Conservation (phyloP, 2,329 filamentous ascomycete species). For the Cladosporium velox region DNA sequence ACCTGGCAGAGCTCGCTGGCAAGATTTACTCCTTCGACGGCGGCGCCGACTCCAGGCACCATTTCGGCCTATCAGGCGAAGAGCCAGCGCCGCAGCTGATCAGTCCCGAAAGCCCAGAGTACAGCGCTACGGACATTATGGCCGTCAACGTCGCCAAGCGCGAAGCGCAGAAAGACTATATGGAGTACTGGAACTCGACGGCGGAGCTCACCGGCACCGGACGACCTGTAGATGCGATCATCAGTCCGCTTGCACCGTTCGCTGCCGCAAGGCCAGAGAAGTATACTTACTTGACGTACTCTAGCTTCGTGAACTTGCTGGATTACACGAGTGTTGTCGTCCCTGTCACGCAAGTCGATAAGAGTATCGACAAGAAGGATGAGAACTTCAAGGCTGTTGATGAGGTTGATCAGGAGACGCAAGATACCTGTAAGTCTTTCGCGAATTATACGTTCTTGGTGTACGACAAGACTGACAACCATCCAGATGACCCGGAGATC, state of each 20-base stretch:
- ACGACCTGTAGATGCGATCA: conserved; percentile 55
- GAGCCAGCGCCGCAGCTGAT: conserved; percentile 48
- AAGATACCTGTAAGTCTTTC: conserved; percentile 44
- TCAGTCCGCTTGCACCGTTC: conserved; percentile 54
- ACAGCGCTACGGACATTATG: conserved; percentile 48
- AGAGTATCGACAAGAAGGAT: conserved; percentile 49
- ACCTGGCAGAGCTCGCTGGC: conserved; percentile 39
- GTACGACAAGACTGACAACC: conserved; percentile 21
- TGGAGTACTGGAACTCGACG: conserved; percentile 66
- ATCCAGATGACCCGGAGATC: conserved; percentile 40
- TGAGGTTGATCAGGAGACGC: conserved; percentile 44
- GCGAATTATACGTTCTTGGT: background rate
- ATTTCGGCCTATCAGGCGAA: conserved; percentile 59
- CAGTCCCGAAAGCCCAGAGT: conserved; percentile 40
- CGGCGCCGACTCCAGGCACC: conserved; percentile 52
- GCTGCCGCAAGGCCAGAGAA: conserved; percentile 51
- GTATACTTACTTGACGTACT: conserved; percentile 52
- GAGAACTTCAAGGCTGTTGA: conserved; percentile 39
- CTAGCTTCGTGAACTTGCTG: conserved; percentile 53
- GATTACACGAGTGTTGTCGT: conserved; percentile 59
- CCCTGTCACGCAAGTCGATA: conserved; percentile 58
- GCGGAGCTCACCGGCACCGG: conserved; percentile 50
- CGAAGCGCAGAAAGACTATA: conserved; percentile 59
- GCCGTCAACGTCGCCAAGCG: conserved; percentile 56
- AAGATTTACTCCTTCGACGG: conserved; percentile 51